Evolutionary conservation across 2,329 filamentous ascomycete genomes (phyloP), one percentile per base, ranked within the genome.

Genomic region (Colletotrichum zoysiae): DNA sequence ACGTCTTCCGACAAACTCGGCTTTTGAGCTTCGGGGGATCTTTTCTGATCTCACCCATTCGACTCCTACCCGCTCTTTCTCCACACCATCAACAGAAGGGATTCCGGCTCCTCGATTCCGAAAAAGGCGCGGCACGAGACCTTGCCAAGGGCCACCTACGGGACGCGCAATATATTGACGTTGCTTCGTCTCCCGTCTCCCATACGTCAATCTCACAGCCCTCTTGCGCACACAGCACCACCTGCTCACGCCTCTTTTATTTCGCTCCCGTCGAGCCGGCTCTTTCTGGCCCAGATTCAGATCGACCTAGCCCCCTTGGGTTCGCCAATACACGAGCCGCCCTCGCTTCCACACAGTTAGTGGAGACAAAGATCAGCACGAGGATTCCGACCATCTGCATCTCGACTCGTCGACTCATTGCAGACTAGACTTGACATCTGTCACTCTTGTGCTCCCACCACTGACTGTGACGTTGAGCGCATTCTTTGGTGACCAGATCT

Each of bases 161-260:
- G 60, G 59, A 71, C 59, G 69, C 65, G 64, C 53, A 51, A 69
- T 71, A 69, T 71, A 71, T 71, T 71, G 65, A 64, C 69, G 65
- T 69, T 60, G 69, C 69, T 69, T 69, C 59, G 51, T 64, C 33
- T 30, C 46, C 55, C 55, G 40, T 48, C 46, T 30, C 55, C 65
- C 55, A 69, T 71, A 64, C 65, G 65, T 56, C 69, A 69, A 60
- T 33, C 14, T 50, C 38, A 58, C 53, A 26, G 55, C 56, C 62
- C 48, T 57, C 56, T 35, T 16, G 26, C 48, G 18, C 51, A 26
- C 30, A n/a, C 26, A 16, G 33, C 65, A 30, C 46, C 67, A 65
- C 20, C 50, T 55, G 53, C 46, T 20, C 35, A 38, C 40, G 26
- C 18, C 56, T 33, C 44, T 33, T 38, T 38, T 26, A 38, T 38